These are phyloP conservation scores for Pleurotus ostreatus DNA, from an alignment of 768 basidiomycete species.

Conservation along the genomic window DNA sequence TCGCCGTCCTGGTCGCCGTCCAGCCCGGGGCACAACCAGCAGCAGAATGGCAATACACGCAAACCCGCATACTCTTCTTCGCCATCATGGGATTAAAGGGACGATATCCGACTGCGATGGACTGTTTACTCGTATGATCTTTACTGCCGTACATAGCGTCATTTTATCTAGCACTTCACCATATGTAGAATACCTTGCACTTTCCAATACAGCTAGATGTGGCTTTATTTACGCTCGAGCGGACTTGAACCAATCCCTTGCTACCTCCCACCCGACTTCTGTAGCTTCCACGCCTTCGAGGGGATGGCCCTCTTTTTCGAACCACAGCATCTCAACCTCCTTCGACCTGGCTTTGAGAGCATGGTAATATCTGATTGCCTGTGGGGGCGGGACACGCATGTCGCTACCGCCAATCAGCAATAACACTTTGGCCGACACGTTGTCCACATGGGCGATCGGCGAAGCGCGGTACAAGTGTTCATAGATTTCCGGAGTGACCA, in stretches of 20 bases:
- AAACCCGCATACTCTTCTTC: conserved; percentile 43
- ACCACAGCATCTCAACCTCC: conserved; percentile 55
- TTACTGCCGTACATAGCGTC: not conserved
- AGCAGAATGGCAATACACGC: conserved; percentile 37
- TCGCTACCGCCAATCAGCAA: conserved; percentile 60
- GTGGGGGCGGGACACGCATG: conserved; percentile 56
- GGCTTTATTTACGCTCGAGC: not conserved
- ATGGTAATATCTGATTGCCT: conserved; percentile 63
- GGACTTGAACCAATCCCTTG: conserved; percentile 43
- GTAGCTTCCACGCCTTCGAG: conserved; percentile 61
- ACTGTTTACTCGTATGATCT: not conserved
- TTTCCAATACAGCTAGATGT: not conserved
- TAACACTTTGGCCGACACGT: conserved; percentile 49
- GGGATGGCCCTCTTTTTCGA: conserved; percentile 60
- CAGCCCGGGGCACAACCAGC: conserved; percentile 51
- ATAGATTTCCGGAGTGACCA: conserved; percentile 44
- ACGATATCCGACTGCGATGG: not conserved
- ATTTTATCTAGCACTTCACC: not conserved
- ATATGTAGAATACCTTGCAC: not conserved
- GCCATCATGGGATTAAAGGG: conserved; percentile 47
- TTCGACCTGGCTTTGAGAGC: conserved; percentile 45
- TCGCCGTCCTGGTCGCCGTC: conserved; percentile 83
- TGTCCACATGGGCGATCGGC: conserved; percentile 51
- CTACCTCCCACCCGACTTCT: conserved; percentile 49
- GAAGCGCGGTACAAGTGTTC: conserved; percentile 42